phyloP scores from a whole-genome alignment of 139 green algal species.

The Penium margaritaceum region DNA sequence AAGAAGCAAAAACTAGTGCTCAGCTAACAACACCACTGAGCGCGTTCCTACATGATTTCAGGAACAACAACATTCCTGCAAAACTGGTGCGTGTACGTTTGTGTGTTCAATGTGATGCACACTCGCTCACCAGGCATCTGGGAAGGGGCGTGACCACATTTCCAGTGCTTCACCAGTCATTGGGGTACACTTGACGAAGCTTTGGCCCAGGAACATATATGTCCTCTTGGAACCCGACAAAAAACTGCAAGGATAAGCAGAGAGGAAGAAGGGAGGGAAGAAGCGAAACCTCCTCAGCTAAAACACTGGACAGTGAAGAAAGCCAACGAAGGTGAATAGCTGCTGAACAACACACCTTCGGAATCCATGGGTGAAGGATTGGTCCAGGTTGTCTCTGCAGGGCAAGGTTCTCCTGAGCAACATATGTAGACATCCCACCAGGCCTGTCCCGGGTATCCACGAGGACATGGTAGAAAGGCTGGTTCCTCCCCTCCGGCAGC shows the following conservation, averaged over 20 bases:
- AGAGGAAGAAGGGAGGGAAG: not conserved
- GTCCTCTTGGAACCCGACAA: slow-evolving; percentile 36
- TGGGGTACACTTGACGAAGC: slow-evolving; percentile 26
- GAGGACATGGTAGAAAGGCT: slow-evolving; percentile 42
- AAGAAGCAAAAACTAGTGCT: too few relatives aligned
- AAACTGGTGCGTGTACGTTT: too few relatives aligned
- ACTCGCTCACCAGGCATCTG: too few relatives aligned
- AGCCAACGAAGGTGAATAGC: not conserved
- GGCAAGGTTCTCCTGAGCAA: slow-evolving; percentile 41
- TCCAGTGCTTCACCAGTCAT: too few relatives aligned
- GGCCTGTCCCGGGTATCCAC: slow-evolving; percentile 25
- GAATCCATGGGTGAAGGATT: slow-evolving; percentile 40
- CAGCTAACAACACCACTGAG: too few relatives aligned
- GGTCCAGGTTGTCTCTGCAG: slow-evolving; percentile 14
- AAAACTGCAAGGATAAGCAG: slow-evolving; percentile 38
- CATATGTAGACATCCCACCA: slow-evolving; percentile 32
- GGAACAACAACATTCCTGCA: too few relatives aligned
- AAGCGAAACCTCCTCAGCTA: not conserved
- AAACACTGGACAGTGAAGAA: slow-evolving; percentile 2
- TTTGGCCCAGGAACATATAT: slow-evolving; percentile 26
- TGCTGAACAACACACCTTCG: slow-evolving; percentile 30
- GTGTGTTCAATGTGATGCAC: too few relatives aligned
- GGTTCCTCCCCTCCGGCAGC: slow-evolving; percentile 27
- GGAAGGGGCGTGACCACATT: too few relatives aligned
- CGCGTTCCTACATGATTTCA: too few relatives aligned